Percentiles rank a stretch among this genome's conserved stretches.
phyloP scores from a whole-genome alignment of 2,329 filamentous ascomycete genomes.

The Cercospora zeina region DNA sequence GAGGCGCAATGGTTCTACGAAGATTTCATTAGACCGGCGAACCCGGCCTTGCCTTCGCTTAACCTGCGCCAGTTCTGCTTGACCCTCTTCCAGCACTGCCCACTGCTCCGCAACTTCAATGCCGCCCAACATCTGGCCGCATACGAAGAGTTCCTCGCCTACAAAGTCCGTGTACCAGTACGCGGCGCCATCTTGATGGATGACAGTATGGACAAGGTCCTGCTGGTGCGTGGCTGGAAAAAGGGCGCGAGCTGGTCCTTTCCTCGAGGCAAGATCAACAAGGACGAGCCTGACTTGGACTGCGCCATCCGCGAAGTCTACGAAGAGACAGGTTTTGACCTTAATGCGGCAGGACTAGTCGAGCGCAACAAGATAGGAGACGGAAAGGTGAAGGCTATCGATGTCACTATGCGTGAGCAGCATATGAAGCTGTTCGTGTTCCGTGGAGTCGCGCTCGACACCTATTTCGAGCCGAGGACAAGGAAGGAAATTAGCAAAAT shows the following conservation, averaged over 20 bases:
- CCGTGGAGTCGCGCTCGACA: constrained; percentile 81
- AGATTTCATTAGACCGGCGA: constrained; percentile 88
- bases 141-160: constrained; percentile 87
- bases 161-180: constrained; percentile 93
- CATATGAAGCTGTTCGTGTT: constrained; percentile 93
- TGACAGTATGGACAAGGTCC: constrained; percentile 86
- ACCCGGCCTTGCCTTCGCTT: constrained; percentile 77
- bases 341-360: constrained; percentile 73
- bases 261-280: constrained; percentile 95
- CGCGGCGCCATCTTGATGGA: constrained; percentile 92
- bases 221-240: constrained; percentile 97
- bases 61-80: constrained; percentile 81
- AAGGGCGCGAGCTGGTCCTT: constrained; percentile 97
- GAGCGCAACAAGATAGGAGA: constrained; percentile 55
- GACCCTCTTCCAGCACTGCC: constrained; percentile 90
- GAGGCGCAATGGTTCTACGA: constrained; percentile 99
- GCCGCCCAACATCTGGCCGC: constrained; percentile 75
- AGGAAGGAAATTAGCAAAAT: constrained; percentile 98
- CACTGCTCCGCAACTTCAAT: constrained; percentile 78
- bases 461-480: constrained; percentile 83
- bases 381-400: constrained; percentile 75
- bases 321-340: constrained; percentile 91
- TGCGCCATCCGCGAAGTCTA: constrained; percentile 93
- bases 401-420: constrained; percentile 87
- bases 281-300: constrained; percentile 89